Percentiles rank a stretch among this genome's conserved stretches.
Conservation (phyloP, 208 protist genomes). For the Acanthamoeba pearcei region DNA sequence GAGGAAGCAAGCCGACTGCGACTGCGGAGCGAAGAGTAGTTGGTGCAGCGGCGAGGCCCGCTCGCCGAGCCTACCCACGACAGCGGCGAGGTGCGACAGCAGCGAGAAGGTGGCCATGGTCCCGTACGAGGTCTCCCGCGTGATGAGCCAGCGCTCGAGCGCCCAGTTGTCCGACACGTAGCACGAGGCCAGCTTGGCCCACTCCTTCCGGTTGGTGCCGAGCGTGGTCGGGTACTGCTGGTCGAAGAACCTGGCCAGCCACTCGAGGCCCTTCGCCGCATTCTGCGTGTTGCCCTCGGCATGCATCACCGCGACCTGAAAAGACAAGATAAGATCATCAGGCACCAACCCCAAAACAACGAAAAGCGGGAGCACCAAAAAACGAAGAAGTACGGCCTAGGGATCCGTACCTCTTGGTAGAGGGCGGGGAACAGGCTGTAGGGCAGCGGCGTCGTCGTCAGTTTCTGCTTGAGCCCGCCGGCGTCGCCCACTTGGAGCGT, state of each 20-base stretch:
- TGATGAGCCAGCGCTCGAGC: not conserved
- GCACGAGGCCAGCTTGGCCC: constrained; percentile 27
- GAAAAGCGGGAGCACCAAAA: too few relatives aligned
- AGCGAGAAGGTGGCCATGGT: constrained; percentile 54
- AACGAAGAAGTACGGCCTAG: not conserved
- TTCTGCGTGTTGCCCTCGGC: not conserved
- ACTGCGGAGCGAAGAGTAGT: constrained; percentile 20
- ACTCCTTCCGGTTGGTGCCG: not conserved
- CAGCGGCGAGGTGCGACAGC: not conserved
- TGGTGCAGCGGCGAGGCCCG: not conserved
- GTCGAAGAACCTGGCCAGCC: not conserved
- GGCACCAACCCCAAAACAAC: not conserved
- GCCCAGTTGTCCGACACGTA: constrained; percentile 42
- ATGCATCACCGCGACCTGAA: not conserved
- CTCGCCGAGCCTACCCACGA: not conserved
- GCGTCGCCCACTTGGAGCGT: not conserved
- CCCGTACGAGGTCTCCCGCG: not conserved
- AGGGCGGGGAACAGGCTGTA: constrained; percentile 14
- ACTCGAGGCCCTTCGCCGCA: not conserved
- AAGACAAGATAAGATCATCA: not conserved
- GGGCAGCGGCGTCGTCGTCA: not conserved
- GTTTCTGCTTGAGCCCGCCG: not conserved
- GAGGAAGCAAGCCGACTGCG: not conserved
- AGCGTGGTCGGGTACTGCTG: not conserved
- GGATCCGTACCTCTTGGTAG: not conserved